A percentile compares a stretch with the other conserved stretches of the same genome.
Evolutionary conservation across 1,284 basidiomycete genomes (phyloP).

Genomic region (Trichosporon inkin): DNA sequence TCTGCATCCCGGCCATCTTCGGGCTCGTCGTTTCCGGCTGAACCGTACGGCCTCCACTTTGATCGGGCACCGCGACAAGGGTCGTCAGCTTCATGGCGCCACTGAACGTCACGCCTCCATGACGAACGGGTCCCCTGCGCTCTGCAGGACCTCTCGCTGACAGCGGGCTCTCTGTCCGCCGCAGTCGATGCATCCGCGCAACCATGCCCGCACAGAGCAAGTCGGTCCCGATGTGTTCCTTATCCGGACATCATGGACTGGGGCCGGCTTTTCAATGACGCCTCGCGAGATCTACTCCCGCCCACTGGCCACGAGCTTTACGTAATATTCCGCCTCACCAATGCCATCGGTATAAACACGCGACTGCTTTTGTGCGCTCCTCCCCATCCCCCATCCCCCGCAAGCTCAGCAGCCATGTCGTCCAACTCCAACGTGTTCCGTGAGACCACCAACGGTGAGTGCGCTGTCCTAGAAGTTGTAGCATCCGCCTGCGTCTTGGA

Average conservation of each 20-base stretch:
- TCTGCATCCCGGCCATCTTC: constrained; percentile 3
- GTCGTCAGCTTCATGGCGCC: neutral
- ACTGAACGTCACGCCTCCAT: neutral
- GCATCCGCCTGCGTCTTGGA: neutral
- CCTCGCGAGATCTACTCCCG: too few relatives aligned
- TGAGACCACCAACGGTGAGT: constrained; percentile 24
- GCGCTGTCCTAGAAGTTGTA: neutral
- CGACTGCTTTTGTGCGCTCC: constrained; percentile 21
- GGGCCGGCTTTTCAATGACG: too few relatives aligned
- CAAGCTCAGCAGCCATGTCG: constrained; percentile 7
- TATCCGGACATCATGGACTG: too few relatives aligned
- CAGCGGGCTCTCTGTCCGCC: too few relatives aligned
- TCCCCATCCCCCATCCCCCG: constrained; percentile 3
- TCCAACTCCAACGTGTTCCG: constrained; percentile 23
- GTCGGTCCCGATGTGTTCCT: too few relatives aligned
- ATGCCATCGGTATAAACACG: constrained; percentile 16
- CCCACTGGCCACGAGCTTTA: constrained; percentile 3
- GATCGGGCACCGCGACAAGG: neutral
- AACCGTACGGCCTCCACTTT: neutral
- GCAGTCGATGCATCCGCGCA: too few relatives aligned
- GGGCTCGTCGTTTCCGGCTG: neutral
- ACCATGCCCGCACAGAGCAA: too few relatives aligned
- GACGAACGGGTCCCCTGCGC: too few relatives aligned
- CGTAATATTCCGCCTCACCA: constrained; percentile 9
- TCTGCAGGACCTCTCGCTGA: too few relatives aligned